These are phyloP conservation scores for Perkinsus chesapeaki DNA, from an alignment of 169 alveolate genomes.

Conservation along the genomic window DNA sequence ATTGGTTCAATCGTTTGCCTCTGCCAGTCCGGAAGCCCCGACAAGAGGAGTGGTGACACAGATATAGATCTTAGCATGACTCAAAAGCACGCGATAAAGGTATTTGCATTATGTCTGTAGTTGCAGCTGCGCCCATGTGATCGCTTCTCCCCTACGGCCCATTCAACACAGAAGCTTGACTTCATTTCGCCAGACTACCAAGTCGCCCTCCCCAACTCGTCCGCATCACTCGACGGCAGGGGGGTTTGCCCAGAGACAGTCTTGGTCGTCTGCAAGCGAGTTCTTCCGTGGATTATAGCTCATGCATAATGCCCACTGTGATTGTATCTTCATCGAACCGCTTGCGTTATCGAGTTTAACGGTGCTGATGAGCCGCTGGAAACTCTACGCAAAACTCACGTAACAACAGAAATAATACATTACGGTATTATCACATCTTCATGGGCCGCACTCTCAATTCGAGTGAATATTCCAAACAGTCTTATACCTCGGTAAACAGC, in stretches of 20 bases:
- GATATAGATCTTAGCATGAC: background rate
- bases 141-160: too few relatives aligned
- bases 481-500: background rate
- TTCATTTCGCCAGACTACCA: background rate
- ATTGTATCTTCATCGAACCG: background rate
- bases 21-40: background rate
- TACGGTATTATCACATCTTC: background rate
- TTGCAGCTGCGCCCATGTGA: too few relatives aligned
- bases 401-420: background rate
- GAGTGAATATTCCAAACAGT: background rate
- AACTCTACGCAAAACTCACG: background rate
- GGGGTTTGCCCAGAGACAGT: background rate
- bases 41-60: background rate
- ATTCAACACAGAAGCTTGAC: too few relatives aligned
- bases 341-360: background rate
- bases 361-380: background rate
- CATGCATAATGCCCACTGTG: background rate
- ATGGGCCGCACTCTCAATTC: background rate
- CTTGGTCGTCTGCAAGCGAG: background rate
- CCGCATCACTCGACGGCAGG: background rate
- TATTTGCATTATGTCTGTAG: too few relatives aligned
- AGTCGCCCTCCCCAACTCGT: background rate
- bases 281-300: background rate
- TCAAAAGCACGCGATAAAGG: background rate
- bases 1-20: background rate